Evolutionary conservation across 306 rosid genomes (phyloP).

Genomic region (Malus sylvestris): DNA sequence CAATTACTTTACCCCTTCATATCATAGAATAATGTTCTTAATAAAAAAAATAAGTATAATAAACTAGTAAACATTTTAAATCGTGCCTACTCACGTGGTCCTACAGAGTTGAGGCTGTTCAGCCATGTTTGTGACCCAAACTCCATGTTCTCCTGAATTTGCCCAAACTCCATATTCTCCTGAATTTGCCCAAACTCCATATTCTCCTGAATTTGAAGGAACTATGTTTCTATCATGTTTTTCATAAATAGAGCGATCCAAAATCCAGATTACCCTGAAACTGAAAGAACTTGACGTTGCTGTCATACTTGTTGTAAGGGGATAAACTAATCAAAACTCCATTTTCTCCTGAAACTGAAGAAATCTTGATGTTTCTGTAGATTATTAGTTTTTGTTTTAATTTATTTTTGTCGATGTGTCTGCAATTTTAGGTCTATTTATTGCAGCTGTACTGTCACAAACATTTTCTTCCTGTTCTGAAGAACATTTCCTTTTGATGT

Average conservation of each 20-base stretch:
- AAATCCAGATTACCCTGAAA: neutral
- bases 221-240: neutral
- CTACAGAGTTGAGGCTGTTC: neutral
- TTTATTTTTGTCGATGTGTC: neutral
- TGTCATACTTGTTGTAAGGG: neutral
- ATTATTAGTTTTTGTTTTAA: neutral
- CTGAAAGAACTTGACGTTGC: neutral
- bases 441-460: neutral
- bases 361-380: neutral
- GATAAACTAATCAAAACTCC: neutral
- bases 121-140: neutral
- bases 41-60: neutral
- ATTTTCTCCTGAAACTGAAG: neutral
- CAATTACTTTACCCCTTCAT: neutral
- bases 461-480: neutral
- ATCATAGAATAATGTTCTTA: neutral
- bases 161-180: neutral
- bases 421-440: slow-evolving; percentile 2
- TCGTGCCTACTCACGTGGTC: neutral
- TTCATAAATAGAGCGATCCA: neutral
- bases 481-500: slow-evolving; percentile 17
- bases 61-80: neutral
- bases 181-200: neutral
- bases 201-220: slow-evolving; percentile 1
- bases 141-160: neutral